A percentile compares a stretch with the other conserved stretches of the same genome.
Conservation (phyloP, 192 early-diverging fungal genomes). For the Lobosporangium transversale region DNA sequence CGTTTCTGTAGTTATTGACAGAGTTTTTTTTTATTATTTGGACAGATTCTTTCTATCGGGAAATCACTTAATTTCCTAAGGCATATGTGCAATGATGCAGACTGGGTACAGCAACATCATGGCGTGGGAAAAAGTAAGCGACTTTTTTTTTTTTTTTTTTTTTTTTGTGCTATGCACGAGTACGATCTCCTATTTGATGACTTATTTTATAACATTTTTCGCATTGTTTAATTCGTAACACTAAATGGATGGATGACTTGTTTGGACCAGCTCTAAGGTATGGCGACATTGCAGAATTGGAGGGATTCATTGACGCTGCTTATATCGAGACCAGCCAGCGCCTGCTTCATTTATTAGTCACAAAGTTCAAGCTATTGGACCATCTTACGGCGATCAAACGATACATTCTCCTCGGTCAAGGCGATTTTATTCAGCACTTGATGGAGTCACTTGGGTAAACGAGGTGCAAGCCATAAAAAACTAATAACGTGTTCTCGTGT, state of each 20-base stretch:
- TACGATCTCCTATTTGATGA: neutral
- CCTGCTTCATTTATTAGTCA: conserved; percentile 82
- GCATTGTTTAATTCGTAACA: neutral
- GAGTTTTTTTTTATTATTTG: neutral
- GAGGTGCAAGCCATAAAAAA: no score
- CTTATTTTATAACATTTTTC: neutral
- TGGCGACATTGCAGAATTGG: conserved; percentile 75
- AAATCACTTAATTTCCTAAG: conserved; percentile 60
- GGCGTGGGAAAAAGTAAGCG: conserved; percentile 51
- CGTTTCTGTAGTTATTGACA: neutral
- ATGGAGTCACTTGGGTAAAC: conserved; percentile 87
- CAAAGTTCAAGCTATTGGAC: conserved; percentile 83
- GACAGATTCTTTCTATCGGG: conserved; percentile 44
- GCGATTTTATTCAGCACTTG: conserved; percentile 92
- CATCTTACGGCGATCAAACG: conserved; percentile 88
- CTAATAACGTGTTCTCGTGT: no score
- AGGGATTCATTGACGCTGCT: conserved; percentile 76
- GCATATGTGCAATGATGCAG: conserved; percentile 63
- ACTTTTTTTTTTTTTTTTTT: neutral
- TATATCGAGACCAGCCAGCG: conserved; percentile 77
- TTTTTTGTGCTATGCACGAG: conserved; percentile 6
- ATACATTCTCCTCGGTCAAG: conserved; percentile 92
- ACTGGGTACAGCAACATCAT: conserved; percentile 59
- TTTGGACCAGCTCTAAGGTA: conserved; percentile 70
- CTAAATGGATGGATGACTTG: neutral